A percentile compares a stretch with the other conserved stretches of the same genome.
These are phyloP conservation scores for Leucogyrophana mollusca DNA, from an alignment of 768 basidiomycete species.

Conservation along the genomic window DNA sequence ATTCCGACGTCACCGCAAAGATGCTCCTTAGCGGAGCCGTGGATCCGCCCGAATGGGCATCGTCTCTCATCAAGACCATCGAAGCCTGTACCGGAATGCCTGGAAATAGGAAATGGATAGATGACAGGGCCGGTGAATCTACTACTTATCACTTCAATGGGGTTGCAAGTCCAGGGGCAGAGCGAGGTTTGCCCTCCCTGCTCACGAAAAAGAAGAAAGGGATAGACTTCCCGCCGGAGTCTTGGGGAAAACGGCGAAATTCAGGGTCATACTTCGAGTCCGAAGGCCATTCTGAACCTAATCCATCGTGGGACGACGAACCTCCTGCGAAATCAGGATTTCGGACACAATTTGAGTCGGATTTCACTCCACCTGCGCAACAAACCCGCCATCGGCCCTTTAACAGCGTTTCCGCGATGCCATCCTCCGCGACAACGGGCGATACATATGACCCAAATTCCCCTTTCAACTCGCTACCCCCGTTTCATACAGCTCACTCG, in stretches of 20 bases:
- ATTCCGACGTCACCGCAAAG: slow-evolving; percentile 68
- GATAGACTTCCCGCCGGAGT: slow-evolving; percentile 56
- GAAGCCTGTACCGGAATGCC: slow-evolving; percentile 71
- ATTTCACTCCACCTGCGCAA: slow-evolving; percentile 33
- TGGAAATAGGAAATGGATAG: slow-evolving; percentile 64
- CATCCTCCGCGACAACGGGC: slow-evolving; percentile 9
- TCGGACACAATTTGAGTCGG: slow-evolving; percentile 45
- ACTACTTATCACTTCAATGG: slow-evolving; percentile 60
- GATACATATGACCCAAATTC: slow-evolving; percentile 33
- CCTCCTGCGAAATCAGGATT: slow-evolving; percentile 27
- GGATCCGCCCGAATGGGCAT: slow-evolving; percentile 76
- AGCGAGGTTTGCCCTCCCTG: slow-evolving; percentile 28
- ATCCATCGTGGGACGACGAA: slow-evolving; percentile 31
- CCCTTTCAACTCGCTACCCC: slow-evolving; percentile 34
- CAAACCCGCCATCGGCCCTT: slow-evolving; percentile 20
- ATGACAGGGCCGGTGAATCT: slow-evolving; percentile 42
- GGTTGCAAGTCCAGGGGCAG: slow-evolving; percentile 40
- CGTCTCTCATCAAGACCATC: slow-evolving; percentile 70
- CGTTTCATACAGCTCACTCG: slow-evolving; percentile 31
- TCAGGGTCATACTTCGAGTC: slow-evolving; percentile 57
- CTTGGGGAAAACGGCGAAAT: slow-evolving; percentile 55
- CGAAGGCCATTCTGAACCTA: slow-evolving; percentile 13
- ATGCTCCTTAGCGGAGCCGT: slow-evolving; percentile 79
- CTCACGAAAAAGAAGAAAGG: slow-evolving; percentile 46
- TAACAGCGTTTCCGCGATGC: slow-evolving; percentile 14